phyloP scores from a whole-genome alignment of 257 asterid species.

The Craterostigma plantagineum region DNA sequence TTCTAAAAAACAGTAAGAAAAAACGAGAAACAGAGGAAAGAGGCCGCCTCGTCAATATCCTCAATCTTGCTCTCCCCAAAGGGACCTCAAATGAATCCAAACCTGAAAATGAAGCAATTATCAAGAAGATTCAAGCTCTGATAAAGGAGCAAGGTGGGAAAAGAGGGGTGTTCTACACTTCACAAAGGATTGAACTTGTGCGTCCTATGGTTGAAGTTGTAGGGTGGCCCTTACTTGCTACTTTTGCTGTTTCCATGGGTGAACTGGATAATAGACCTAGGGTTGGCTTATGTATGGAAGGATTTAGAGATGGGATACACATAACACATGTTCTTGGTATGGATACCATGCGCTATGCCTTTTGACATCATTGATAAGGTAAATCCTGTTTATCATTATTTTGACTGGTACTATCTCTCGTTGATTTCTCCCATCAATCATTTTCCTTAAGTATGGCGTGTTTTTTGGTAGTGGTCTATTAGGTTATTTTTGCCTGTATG shows the following conservation, averaged over 20 bases:
- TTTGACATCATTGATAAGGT: slow-evolving; percentile 88
- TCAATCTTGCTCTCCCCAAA: slow-evolving; percentile 79
- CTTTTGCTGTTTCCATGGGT: slow-evolving; percentile 90
- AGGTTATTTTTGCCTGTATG: too few species aligned
- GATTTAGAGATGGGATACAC: slow-evolving; percentile 81
- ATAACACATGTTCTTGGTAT: slow-evolving; percentile 71
- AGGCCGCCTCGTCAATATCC: slow-evolving; percentile 43
- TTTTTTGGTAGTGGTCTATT: background rate
- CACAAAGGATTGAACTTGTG: slow-evolving; percentile 67
- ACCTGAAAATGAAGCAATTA: slow-evolving; percentile 51
- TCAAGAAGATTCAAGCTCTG: slow-evolving; percentile 55
- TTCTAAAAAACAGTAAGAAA: slow-evolving; percentile 30
- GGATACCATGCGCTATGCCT: slow-evolving; percentile 97
- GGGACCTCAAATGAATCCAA: slow-evolving; percentile 41
- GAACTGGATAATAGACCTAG: slow-evolving; percentile 75
- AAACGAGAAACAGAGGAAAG: slow-evolving; percentile 53
- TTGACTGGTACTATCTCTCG: background rate
- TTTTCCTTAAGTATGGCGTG: background rate
- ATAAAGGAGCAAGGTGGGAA: slow-evolving; percentile 57
- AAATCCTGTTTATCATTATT: slow-evolving; percentile 7
- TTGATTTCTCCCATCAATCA: too few species aligned
- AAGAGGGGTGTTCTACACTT: slow-evolving; percentile 64
- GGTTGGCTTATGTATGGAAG: slow-evolving; percentile 81
- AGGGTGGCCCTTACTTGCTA: slow-evolving; percentile 98
- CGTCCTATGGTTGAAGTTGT: slow-evolving; percentile 86